Percentiles rank a stretch among this genome's conserved stretches.
Conservation (phyloP, 1,284 basidiomycete species). For the Cystobasidium sp. region DNA sequence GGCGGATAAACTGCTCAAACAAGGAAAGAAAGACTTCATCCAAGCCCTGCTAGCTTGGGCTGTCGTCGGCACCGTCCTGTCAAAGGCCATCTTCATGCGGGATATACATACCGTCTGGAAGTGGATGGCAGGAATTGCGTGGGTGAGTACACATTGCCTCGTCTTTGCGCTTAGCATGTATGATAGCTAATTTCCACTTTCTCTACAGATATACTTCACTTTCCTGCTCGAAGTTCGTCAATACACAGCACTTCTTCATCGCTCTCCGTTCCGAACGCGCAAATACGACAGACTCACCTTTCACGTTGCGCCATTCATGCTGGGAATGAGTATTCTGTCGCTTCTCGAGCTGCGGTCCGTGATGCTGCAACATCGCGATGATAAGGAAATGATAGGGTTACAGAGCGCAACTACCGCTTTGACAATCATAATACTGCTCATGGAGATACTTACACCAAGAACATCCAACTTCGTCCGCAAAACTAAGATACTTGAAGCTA, state of each 20-base stretch:
- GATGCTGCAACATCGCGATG: slow-evolving; percentile 47
- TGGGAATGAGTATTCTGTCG: slow-evolving; percentile 55
- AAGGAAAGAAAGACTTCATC: slow-evolving; percentile 41
- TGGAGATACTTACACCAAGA: slow-evolving; percentile 56
- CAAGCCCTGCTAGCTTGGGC: slow-evolving; percentile 38
- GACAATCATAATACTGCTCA: slow-evolving; percentile 55
- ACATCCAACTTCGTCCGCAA: slow-evolving; percentile 47
- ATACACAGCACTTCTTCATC: slow-evolving; percentile 46
- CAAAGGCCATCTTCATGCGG: slow-evolving; percentile 12
- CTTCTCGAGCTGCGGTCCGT: slow-evolving; percentile 55
- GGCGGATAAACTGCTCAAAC: slow-evolving; percentile 11
- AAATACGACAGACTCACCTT: slow-evolving; percentile 50
- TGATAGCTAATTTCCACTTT: neutral
- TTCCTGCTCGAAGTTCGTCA: slow-evolving; percentile 46
- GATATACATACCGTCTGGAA: slow-evolving; percentile 10
- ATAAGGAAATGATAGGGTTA: slow-evolving; percentile 29
- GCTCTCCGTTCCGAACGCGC: slow-evolving; percentile 36
- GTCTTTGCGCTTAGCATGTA: neutral
- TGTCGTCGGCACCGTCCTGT: slow-evolving; percentile 15
- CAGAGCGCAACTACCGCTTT: slow-evolving; percentile 52
- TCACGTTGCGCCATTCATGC: slow-evolving; percentile 55
- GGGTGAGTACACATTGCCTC: slow-evolving; percentile 11
- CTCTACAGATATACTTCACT: slow-evolving; percentile 43
- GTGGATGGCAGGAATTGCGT: slow-evolving; percentile 21
- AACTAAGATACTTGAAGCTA: slow-evolving; percentile 6